phyloP scores from a whole-genome alignment of 2,329 filamentous ascomycete genomes.

The Colletotrichum scovillei region DNA sequence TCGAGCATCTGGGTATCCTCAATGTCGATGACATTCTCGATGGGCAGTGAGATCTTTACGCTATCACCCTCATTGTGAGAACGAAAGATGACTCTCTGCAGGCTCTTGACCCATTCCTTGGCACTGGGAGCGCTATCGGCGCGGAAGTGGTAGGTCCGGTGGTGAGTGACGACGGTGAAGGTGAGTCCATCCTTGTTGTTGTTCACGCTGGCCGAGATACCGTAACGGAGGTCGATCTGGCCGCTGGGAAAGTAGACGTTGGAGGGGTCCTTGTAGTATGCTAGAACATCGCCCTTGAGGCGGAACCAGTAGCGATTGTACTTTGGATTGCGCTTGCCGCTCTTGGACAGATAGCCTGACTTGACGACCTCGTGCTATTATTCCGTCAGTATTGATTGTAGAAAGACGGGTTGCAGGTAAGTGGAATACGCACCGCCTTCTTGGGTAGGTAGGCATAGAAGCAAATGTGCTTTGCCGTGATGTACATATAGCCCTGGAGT shows the following conservation, averaged over 20 bases:
- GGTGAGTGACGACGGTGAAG: slow-evolving; percentile 85
- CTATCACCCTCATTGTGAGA: slow-evolving; percentile 97
- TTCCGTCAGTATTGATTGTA: not conserved
- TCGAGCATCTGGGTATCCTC: slow-evolving; percentile 92
- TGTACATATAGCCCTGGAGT: slow-evolving; percentile 95
- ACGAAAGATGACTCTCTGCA: slow-evolving; percentile 95
- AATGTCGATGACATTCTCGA: slow-evolving; percentile 89
- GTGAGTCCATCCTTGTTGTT: slow-evolving; percentile 82
- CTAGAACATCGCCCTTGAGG: slow-evolving; percentile 89
- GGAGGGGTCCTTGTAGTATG: slow-evolving; percentile 86
- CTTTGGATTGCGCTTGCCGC: slow-evolving; percentile 86
- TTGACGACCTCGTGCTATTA: slow-evolving; percentile 78
- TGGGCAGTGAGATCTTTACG: slow-evolving; percentile 93
- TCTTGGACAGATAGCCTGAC: slow-evolving; percentile 89
- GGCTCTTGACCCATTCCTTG: slow-evolving; percentile 94
- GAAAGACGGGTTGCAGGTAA: slow-evolving; percentile 16
- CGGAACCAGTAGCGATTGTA: slow-evolving; percentile 95
- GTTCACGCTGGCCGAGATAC: slow-evolving; percentile 83
- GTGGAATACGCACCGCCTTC: slow-evolving; percentile 73
- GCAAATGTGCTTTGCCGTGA: slow-evolving; percentile 91
- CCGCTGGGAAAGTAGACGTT: slow-evolving; percentile 93
- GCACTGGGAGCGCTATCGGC: slow-evolving; percentile 90
- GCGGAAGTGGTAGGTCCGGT: slow-evolving; percentile 86
- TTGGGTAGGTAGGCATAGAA: slow-evolving; percentile 98
- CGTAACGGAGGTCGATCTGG: slow-evolving; percentile 92